Evolutionary conservation across 495 filamentous ascomycete species (phyloP), one percentile per base, ranked within the genome.

Genomic region (Penicillium bovifimosum): DNA sequence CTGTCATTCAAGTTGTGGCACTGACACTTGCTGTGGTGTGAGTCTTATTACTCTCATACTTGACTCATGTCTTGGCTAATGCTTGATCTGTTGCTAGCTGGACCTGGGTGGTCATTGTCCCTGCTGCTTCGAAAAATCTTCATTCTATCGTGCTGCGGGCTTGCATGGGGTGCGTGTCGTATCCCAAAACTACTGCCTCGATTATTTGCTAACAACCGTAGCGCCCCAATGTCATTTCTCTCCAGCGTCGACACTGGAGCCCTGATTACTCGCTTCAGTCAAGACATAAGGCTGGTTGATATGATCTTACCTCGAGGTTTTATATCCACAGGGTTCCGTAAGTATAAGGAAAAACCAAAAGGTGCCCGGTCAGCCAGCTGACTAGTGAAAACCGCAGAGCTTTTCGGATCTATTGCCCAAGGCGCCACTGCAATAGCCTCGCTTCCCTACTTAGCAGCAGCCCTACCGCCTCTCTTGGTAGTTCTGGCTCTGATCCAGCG

Each of bases 401-500:
- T 61, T 32, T 44, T 49, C 49, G 14, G 47, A 31, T 32, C 55
- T 62, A 9, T 74, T 55, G 14, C 60, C 44, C 55, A 69, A 56
- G 14, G 62, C 42, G 53, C 59, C 14, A 41, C 44, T 57, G 40
- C 47, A 0, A 52, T 65, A 39, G 53, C 55, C 13, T 55, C 56
- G 6, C 16, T 59, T 6, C 56, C 71, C 82, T 76, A 20, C 31
- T 64, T 50, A 48, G 72, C 43, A 49, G 52, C 49, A 7, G 43
- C 55, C 8, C 41, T 61, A 24, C 20, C 20, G 10, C 66, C 64
- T 16, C 17, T 59, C 38, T 69, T 41, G 31, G 45, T 58, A 17
- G 24, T 72, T 0, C 47, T 80, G 11, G 76, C 65, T 46, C 86
- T 82, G 65, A 86, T 91, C 43, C 88, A 91, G 63, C 75, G 85